A percentile compares a stretch with the other conserved stretches of the same genome.
Evolutionary conservation across 83 land plant species (phyloP).

Genomic region (Thuja plicata): DNA sequence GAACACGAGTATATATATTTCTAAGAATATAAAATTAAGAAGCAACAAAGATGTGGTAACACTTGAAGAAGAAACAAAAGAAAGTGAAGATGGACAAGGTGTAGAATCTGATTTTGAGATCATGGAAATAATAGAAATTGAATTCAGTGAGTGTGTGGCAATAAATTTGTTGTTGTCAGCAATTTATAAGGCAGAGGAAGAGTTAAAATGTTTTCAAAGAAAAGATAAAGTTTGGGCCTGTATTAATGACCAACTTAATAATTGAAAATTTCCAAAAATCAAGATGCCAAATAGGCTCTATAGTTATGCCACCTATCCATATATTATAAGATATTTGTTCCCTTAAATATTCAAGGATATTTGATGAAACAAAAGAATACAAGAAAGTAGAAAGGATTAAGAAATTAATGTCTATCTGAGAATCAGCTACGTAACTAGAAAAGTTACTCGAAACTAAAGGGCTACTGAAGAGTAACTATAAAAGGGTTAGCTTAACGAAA

Average conservation of each 20-base stretch:
- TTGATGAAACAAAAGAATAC: too few species aligned
- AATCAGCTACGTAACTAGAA: too few species aligned
- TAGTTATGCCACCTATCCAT: too few species aligned
- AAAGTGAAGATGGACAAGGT: constrained; percentile 21
- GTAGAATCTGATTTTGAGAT: constrained; percentile 57
- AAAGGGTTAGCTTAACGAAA: too few species aligned
- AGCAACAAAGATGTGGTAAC: neutral
- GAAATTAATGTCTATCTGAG: too few species aligned
- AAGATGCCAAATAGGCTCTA: constrained; percentile 40
- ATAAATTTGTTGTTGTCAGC: constrained; percentile 48
- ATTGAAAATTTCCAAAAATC: constrained; percentile 34
- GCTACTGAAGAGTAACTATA: too few species aligned
- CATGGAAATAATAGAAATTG: constrained; percentile 44
- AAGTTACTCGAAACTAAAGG: too few species aligned
- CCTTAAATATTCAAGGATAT: too few species aligned
- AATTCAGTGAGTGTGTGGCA: constrained; percentile 21
- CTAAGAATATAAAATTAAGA: neutral
- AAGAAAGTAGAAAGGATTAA: too few species aligned
- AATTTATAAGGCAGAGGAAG: constrained; percentile 46
- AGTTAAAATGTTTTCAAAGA: constrained; percentile 35
- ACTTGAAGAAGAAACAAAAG: constrained; percentile 6
- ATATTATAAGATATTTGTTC: too few species aligned
- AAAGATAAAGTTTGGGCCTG: constrained; percentile 27
- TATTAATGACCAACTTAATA: constrained; percentile 24
- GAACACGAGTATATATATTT: neutral